phyloP scores from a whole-genome alignment of 768 basidiomycete species.

The Arthromyces matolae region DNA sequence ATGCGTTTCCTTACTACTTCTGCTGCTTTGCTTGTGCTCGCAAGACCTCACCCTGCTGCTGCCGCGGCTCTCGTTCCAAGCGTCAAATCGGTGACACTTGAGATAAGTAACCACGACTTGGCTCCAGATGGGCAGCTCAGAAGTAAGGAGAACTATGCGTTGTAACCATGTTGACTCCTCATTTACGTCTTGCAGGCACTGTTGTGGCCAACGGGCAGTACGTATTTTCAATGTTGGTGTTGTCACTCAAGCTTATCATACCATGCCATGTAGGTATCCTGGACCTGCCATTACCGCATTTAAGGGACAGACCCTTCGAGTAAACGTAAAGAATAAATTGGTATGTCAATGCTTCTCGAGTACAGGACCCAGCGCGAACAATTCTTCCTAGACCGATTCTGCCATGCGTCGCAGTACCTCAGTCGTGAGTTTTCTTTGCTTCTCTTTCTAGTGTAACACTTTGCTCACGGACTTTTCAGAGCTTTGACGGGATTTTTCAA shows the following conservation, averaged over 20 bases:
- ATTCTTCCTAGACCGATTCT: conserved; percentile 22
- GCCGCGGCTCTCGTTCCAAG: conserved; percentile 9
- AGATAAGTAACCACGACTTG: conserved; percentile 36
- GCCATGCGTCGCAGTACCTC: conserved; percentile 28
- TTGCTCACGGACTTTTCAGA: conserved; percentile 6
- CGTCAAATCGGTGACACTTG: conserved; percentile 27
- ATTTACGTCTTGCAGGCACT: conserved; percentile 12
- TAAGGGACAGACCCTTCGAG: conserved; percentile 39
- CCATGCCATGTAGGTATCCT: conserved; percentile 26
- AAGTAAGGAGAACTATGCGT: conserved; percentile 15
- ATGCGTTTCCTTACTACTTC: conserved; percentile 22
- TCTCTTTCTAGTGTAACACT: neutral
- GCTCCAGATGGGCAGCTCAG: conserved; percentile 40
- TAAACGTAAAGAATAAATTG: conserved; percentile 43
- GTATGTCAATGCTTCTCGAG: conserved; percentile 3
- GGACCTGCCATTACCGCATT: conserved; percentile 42
- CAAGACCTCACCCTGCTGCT: conserved; percentile 10
- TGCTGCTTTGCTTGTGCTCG: conserved; percentile 16
- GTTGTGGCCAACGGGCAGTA: conserved; percentile 23
- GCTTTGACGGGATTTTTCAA: conserved; percentile 28
- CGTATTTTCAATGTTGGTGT: neutral
- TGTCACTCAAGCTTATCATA: neutral
- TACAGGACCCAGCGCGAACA: neutral
- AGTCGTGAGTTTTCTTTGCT: conserved; percentile 18
- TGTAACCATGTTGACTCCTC: neutral